These are phyloP conservation scores for Rubroboletus satanas DNA, from an alignment of 768 basidiomycete species.

Conservation along the genomic window DNA sequence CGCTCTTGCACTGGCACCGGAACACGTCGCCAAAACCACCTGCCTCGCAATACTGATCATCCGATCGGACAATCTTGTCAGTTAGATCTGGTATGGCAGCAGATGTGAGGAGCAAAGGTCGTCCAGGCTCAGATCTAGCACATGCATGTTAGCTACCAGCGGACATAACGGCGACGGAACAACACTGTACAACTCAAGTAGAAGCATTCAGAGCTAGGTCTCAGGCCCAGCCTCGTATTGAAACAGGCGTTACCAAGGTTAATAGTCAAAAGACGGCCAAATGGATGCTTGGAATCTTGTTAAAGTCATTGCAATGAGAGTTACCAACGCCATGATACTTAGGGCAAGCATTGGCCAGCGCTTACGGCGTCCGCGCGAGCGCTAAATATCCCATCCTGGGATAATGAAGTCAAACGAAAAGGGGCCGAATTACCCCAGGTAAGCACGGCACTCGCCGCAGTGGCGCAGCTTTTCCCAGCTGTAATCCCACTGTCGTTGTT, in stretches of 20 bases:
- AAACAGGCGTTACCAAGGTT: no score
- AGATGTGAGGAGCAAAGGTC: neutral
- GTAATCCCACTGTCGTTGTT: neutral
- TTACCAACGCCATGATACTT: no score
- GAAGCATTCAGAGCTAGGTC: neutral
- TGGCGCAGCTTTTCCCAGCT: neutral
- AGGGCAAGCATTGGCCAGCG: no score
- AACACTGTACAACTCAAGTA: neutral
- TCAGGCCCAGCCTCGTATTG: neutral
- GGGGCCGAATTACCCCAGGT: neutral
- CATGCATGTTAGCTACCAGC: no score
- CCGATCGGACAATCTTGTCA: neutral
- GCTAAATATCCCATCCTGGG: no score
- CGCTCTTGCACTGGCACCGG: neutral
- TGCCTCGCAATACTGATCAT: neutral
- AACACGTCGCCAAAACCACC: slow-evolving; percentile 9
- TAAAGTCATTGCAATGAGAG: no score
- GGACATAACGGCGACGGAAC: neutral
- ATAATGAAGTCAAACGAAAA: neutral
- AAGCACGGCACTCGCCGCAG: neutral
- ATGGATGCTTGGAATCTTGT: no score
- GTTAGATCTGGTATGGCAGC: neutral
- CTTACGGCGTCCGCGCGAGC: no score
- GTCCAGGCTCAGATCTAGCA: neutral
- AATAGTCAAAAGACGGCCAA: no score